Percentiles rank a stretch among this genome's conserved stretches.
phyloP scores from a whole-genome alignment of 495 filamentous ascomycete genomes.

The Bathelium albidoporum region DNA sequence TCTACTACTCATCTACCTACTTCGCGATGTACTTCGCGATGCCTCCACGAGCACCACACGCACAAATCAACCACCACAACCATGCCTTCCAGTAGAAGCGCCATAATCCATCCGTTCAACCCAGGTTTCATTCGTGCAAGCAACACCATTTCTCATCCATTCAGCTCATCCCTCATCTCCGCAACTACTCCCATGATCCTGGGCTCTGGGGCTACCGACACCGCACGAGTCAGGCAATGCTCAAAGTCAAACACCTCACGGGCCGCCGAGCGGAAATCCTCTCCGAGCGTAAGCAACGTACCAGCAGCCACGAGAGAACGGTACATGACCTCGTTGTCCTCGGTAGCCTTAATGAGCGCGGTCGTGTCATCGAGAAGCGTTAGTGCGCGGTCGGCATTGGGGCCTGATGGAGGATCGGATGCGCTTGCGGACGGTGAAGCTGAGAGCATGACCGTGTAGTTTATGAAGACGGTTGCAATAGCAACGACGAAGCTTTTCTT shows the following conservation, averaged over 20 bases:
- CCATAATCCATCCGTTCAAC: too few relatives aligned
- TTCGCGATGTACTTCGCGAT: too few relatives aligned
- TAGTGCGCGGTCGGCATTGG: slow-evolving; percentile 45
- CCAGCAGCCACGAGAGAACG: slow-evolving; percentile 73
- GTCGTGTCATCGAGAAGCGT: slow-evolving; percentile 53
- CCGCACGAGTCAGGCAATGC: slow-evolving; percentile 34
- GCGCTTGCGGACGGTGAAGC: slow-evolving; percentile 10
- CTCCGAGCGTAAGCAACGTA: slow-evolving; percentile 53
- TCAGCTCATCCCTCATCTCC: slow-evolving; percentile 43
- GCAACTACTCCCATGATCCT: slow-evolving; percentile 47
- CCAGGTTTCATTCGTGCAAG: neutral
- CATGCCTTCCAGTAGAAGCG: too few relatives aligned
- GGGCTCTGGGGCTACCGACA: slow-evolving; percentile 40
- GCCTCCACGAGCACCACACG: too few relatives aligned
- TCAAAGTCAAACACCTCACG: slow-evolving; percentile 38
- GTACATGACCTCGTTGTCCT: slow-evolving; percentile 74
- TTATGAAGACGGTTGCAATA: slow-evolving; percentile 71
- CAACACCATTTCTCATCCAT: neutral
- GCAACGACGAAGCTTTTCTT: slow-evolving; percentile 79
- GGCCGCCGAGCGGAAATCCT: slow-evolving; percentile 38
- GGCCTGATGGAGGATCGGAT: slow-evolving; percentile 9
- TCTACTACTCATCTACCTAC: too few relatives aligned
- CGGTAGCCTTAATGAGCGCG: slow-evolving; percentile 50
- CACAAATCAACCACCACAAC: neutral
- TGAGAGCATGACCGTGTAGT: slow-evolving; percentile 55